Evolutionary conservation across 768 basidiomycete species (phyloP), one percentile per base, ranked within the genome.

Genomic region (Serendipita vermifera): DNA sequence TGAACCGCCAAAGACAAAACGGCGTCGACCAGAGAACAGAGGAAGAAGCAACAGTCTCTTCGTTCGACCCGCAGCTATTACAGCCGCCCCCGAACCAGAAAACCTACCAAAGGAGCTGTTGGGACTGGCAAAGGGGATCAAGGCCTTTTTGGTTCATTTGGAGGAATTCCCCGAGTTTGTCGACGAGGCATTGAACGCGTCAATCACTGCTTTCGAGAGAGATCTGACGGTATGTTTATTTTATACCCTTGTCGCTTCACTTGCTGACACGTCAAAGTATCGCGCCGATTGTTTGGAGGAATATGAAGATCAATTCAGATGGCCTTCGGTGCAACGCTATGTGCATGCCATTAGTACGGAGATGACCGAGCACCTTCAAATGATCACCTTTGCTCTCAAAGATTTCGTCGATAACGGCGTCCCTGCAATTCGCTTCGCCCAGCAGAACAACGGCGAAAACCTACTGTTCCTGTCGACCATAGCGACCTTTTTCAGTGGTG

Each of bases 401-500:
- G 78, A 83, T 69, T 86, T 87, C 70, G 79, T 85, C 46, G 82
- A 85, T 75, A 76, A 86, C 58, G 85, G 83, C 64, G 82, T 87
- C 7, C 83, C 83, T 13, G 82, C 82, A 2, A 85, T 87, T 62
- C 77, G 82, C 51, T 83, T 84, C 60, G 82, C 81, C 1, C 84
- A 87, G 66, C 81, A 82, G 60, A 83, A 85, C 60, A 81, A 76
- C 32, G 80, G 82, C 2, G 71, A 75, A 38, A 85, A 85, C 61
- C 70, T 87, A 15, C 74, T 85, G 24, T 85, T 84, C 59, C 71
- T 87, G 31, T 83, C 82, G 33, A 85, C 84, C 5, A 81, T 87
- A 3, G 83, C 83, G 26, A 87, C 83, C 53, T 85, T 86, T 68
- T 84, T 85, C 67, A 82, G 80, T 31, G 82, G 80, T 15, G 82